These are phyloP conservation scores for Rhododendron ovatum DNA, from an alignment of 148 eudicot species.

Conservation along the genomic window DNA sequence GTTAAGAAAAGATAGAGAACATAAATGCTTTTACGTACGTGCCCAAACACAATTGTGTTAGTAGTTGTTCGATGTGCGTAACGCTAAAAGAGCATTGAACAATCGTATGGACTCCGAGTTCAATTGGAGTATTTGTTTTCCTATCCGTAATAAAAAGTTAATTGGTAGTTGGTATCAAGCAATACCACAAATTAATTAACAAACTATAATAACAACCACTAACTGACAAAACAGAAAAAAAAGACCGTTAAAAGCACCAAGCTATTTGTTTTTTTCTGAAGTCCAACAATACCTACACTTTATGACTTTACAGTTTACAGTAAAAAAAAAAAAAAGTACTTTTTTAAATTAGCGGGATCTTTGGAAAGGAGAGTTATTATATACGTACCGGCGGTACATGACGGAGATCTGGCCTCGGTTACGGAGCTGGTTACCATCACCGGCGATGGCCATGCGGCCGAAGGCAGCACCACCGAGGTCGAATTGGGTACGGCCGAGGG, in stretches of 20 bases:
- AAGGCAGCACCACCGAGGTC: conserved; percentile 96
- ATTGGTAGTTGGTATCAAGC: neutral
- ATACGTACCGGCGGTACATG: conserved; percentile 51
- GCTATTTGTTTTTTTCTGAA: too few species aligned
- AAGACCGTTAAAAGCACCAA: neutral
- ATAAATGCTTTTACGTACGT: neutral
- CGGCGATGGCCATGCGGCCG: conserved; percentile 69
- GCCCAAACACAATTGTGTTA: neutral
- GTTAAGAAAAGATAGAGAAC: too few species aligned
- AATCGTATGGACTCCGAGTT: neutral
- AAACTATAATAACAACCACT: neutral
- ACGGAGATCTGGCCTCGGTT: conserved; percentile 63
- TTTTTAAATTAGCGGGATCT: too few species aligned
- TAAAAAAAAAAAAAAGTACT: too few species aligned
- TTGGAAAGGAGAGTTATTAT: neutral
- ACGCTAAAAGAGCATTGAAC: neutral
- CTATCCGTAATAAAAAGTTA: neutral
- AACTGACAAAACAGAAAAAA: neutral
- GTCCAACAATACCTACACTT: neutral
- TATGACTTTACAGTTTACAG: neutral
- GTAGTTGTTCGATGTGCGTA: neutral
- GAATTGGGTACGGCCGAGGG: conserved; percentile 57
- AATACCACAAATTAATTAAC: neutral
- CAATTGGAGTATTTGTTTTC: neutral
- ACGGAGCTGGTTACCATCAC: conserved; percentile 52